Evolutionary conservation across 2,329 filamentous ascomycete species (phyloP).

Genomic region (Pseudopyrenochaeta lycopersici): DNA sequence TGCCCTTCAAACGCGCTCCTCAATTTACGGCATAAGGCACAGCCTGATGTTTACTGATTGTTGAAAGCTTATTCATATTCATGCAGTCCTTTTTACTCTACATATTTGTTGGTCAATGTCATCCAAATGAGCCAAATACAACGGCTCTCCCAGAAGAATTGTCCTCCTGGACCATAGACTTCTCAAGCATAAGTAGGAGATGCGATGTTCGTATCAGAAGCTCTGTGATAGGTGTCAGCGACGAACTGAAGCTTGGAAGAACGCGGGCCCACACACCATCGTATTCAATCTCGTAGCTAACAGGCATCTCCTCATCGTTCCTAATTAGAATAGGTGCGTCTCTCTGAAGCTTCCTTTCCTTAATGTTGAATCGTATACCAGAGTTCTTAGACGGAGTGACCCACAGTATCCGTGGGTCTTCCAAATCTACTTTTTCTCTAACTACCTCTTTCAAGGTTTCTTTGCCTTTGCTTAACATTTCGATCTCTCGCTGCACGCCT

Average conservation of each 20-base stretch:
- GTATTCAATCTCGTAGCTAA: slow-evolving; percentile 75
- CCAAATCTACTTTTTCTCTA: slow-evolving; percentile 12
- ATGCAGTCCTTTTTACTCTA: too few species aligned
- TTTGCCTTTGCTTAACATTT: slow-evolving; percentile 34
- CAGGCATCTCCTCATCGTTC: slow-evolving; percentile 70
- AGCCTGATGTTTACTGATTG: neutral
- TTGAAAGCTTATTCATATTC: neutral
- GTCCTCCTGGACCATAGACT: slow-evolving; percentile 68
- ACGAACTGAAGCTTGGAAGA: neutral
- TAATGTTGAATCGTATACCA: slow-evolving; percentile 74
- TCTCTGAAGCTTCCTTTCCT: slow-evolving; percentile 57
- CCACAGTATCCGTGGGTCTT: slow-evolving; percentile 68
- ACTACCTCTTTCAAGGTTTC: slow-evolving; percentile 17
- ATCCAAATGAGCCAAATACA: slow-evolving; percentile 65
- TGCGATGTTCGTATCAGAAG: slow-evolving; percentile 44
- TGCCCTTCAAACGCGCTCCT: neutral
- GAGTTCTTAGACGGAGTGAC: slow-evolving; percentile 69
- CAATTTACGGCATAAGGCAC: neutral
- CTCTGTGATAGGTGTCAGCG: slow-evolving; percentile 26
- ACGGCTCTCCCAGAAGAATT: slow-evolving; percentile 71
- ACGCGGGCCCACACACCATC: slow-evolving; percentile 66
- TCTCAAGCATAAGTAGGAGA: slow-evolving; percentile 64
- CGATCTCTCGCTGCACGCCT: slow-evolving; percentile 25
- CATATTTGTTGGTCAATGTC: neutral
- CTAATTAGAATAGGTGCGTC: slow-evolving; percentile 64